A percentile compares a stretch with the other conserved stretches of the same genome.
Evolutionary conservation across 2,329 filamentous ascomycete genomes (phyloP).

Genomic region (Colletotrichum sansevieriae): DNA sequence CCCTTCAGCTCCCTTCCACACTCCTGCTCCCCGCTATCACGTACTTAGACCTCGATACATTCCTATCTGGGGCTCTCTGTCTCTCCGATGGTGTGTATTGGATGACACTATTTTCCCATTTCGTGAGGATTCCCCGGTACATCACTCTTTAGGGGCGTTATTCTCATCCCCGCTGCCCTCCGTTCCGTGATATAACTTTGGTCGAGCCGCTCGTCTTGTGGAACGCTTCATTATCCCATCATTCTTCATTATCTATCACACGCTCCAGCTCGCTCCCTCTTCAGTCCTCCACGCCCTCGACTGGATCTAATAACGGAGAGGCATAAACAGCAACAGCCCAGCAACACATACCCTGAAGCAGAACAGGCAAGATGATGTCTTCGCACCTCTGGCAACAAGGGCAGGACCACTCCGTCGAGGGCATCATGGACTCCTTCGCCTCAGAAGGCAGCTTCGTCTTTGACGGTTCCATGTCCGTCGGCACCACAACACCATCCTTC

Average conservation of each 20-base stretch:
- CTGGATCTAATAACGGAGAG: slow-evolving; percentile 3
- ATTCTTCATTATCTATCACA: slow-evolving; percentile 42
- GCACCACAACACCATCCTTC: slow-evolving; percentile 41
- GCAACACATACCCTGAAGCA: slow-evolving; percentile 34
- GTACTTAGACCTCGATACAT: slow-evolving; percentile 46
- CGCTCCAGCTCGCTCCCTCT: slow-evolving; percentile 40
- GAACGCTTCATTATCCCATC: slow-evolving; percentile 43
- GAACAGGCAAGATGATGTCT: slow-evolving; percentile 38
- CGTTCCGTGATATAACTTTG: slow-evolving; percentile 59
- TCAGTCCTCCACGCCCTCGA: slow-evolving; percentile 38
- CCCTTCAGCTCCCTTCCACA: slow-evolving; percentile 23
- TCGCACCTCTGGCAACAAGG: slow-evolving; percentile 39
- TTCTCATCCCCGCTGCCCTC: slow-evolving; percentile 48
- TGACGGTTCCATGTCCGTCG: slow-evolving; percentile 39
- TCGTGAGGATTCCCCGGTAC: slow-evolving; percentile 37
- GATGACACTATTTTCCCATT: slow-evolving; percentile 42
- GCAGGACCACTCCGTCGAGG: slow-evolving; percentile 39
- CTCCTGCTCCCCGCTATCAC: slow-evolving; percentile 36
- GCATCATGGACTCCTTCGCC: slow-evolving; percentile 40
- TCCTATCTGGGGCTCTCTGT: slow-evolving; percentile 52
- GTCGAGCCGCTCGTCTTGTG: slow-evolving; percentile 51
- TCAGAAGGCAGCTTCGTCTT: slow-evolving; percentile 40
- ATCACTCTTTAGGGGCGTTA: slow-evolving; percentile 44
- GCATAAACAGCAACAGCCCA: slow-evolving; percentile 27
- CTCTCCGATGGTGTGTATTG: slow-evolving; percentile 48